Base-by-base conservation (phyloP, 768 basidiomycete species). In the Termitomyces sp. region DNA sequence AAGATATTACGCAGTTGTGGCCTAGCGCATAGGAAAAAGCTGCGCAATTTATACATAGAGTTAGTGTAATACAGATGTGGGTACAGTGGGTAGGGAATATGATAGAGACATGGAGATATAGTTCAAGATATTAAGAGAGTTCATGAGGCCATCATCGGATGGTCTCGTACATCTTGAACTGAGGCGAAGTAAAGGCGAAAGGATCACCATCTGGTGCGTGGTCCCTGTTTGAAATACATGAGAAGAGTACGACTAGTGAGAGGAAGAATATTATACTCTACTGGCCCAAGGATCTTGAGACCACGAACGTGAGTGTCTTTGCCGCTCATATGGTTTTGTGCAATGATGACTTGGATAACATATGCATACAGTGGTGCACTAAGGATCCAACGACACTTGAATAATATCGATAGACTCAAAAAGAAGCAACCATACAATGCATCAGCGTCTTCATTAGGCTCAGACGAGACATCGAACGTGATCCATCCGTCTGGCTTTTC, bases 231-330 rank as follows among this genome's bases (percentile, higher is more conserved):
- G 27, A 15, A 27, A 61, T 44, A 55, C 33, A 31, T 48, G 36
- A 61, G 36, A 63, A 55, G 30, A 41, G 45, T 41, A 48, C 4
- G 3, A 27, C 18, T n/a, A 46, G 1, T 54, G 1, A 27, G 47
- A 16, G 52, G 55, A n/a, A 44, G 24, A 34, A 52, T 50, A 11
- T 68, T 71, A 55, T 69, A 95, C 95, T 89, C 89, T 7, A 85
- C 72, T 3, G 93, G 91, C 0, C 94, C 96, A 55, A 93, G 83
- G n/a, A 98, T 81, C 37, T 81, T 85, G 42, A 98, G 73, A 4
- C 96, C 95, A 13, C 97, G 85, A 18, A 99, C 91, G 74, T 99
- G 97, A 9, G 97, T 98, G 73, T 99, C 97, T 70, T 98, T 98
- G 6, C 97, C 97, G 66, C 95, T 98, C 88, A 97, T 89, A 69